A percentile compares a stretch with the other conserved stretches of the same genome.
These are phyloP conservation scores for Castanea sativa DNA, from an alignment of 306 rosid species.

Conservation along the genomic window DNA sequence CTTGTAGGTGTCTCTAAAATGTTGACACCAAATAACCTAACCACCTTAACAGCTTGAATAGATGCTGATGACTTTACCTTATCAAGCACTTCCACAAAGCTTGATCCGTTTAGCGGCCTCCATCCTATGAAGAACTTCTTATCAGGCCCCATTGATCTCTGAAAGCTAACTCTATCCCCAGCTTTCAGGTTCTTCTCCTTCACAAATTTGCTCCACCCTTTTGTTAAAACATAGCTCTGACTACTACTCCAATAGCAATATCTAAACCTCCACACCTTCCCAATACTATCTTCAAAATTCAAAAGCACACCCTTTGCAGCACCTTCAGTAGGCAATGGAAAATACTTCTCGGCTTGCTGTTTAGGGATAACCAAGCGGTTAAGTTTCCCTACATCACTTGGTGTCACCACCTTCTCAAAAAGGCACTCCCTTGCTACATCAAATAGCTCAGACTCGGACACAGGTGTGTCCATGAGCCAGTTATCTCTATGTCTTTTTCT, in stretches of 20 bases:
- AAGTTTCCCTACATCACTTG: slow-evolving; percentile 48
- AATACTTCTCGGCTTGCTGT: slow-evolving; percentile 42
- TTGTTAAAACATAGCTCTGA: slow-evolving; percentile 44
- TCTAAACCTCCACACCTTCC: slow-evolving; percentile 42
- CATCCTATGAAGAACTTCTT: slow-evolving; percentile 25
- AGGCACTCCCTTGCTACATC: slow-evolving; percentile 14
- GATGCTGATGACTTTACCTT: background rate
- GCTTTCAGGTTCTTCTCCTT: slow-evolving; percentile 43
- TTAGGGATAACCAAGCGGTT: slow-evolving; percentile 46
- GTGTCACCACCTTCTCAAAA: slow-evolving; percentile 45
- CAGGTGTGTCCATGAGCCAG: background rate
- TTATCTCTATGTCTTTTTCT: background rate
- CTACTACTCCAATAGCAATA: slow-evolving; percentile 51
- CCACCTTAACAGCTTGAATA: background rate
- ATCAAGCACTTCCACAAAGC: background rate
- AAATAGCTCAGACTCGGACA: background rate
- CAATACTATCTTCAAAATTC: slow-evolving; percentile 30
- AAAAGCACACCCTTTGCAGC: slow-evolving; percentile 22
- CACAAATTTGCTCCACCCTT: slow-evolving; percentile 47
- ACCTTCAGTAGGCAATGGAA: slow-evolving; percentile 17
- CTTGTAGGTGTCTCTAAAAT: slow-evolving; percentile 9
- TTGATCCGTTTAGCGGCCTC: background rate
- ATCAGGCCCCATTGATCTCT: slow-evolving; percentile 26
- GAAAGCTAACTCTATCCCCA: slow-evolving; percentile 36
- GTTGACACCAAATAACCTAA: slow-evolving; percentile 42